These are phyloP conservation scores for Neurospora terricola DNA, from an alignment of 495 filamentous ascomycete species.

Conservation along the genomic window DNA sequence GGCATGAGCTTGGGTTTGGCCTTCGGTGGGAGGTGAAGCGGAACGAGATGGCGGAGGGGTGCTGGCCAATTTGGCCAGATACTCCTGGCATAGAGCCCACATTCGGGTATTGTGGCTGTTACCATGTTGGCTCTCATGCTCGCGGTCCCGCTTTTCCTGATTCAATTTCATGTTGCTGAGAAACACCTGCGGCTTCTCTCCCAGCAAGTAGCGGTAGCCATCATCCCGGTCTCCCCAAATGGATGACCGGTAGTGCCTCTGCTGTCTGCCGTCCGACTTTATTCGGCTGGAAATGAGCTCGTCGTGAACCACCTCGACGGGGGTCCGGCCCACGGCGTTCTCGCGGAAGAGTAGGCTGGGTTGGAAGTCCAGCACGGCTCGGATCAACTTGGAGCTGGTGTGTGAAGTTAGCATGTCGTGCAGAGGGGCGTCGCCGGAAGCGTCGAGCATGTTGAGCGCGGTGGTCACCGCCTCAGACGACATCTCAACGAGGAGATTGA, in stretches of 20 bases:
- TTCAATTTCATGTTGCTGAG: background rate
- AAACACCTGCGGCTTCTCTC: background rate
- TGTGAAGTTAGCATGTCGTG: conserved; percentile 39
- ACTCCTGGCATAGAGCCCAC: background rate
- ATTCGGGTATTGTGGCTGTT: background rate
- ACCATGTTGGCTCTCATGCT: background rate
- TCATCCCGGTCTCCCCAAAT: too few relatives aligned
- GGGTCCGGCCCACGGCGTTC: conserved; percentile 61
- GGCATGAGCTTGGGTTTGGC: background rate
- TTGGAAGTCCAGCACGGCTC: conserved; percentile 42
- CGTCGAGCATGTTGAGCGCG: conserved; percentile 53
- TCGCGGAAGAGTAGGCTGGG: conserved; percentile 53
- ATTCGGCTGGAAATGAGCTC: conserved; percentile 27
- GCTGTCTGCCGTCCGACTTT: background rate
- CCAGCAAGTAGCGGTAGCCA: background rate
- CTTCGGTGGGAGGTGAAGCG: background rate
- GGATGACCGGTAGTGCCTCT: background rate
- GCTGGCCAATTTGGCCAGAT: background rate
- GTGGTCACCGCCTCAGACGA: conserved; percentile 27
- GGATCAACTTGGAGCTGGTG: conserved; percentile 24
- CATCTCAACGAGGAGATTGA: conserved; percentile 39
- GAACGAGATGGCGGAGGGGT: background rate
- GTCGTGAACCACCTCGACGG: conserved; percentile 53
- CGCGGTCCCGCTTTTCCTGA: background rate
- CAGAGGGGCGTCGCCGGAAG: conserved; percentile 54